These are phyloP conservation scores for Geum urbanum DNA, from an alignment of 306 rosid species.

Conservation along the genomic window DNA sequence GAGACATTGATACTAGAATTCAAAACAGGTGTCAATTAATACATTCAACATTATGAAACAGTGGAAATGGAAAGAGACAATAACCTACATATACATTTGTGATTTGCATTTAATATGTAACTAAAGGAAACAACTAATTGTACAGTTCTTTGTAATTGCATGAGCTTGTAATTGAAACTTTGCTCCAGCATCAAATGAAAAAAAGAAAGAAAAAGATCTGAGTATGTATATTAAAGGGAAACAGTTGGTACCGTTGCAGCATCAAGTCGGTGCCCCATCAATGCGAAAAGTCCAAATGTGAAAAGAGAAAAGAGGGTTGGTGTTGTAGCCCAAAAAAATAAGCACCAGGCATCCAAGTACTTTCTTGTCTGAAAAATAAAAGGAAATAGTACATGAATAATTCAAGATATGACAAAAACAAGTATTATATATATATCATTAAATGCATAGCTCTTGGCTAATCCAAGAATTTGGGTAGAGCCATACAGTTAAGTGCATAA, in stretches of 20 bases:
- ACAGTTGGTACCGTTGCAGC: constrained; percentile 75
- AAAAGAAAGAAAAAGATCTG: neutral
- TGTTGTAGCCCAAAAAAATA: constrained; percentile 97
- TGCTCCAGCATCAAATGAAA: neutral
- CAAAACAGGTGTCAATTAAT: neutral
- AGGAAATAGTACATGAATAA: constrained; percentile 21
- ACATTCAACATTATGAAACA: neutral
- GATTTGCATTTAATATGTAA: neutral
- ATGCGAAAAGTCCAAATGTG: constrained; percentile 83
- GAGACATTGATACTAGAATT: neutral
- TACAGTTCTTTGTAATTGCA: neutral
- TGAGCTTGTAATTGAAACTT: neutral
- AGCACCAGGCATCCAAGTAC: constrained; percentile 98
- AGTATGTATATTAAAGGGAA: constrained; percentile 18
- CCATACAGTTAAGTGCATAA: constrained; percentile 78
- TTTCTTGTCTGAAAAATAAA: constrained; percentile 69
- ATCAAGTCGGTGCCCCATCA: constrained; percentile 90
- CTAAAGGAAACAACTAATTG: neutral
- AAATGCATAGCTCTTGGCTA: constrained; percentile 16
- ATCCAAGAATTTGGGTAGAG: constrained; percentile 14
- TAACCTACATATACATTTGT: neutral
- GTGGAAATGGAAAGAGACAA: neutral
- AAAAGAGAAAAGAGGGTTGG: constrained; percentile 85
- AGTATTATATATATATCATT: neutral
- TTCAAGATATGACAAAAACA: constrained; percentile 18